Conservation (phyloP, 495 filamentous ascomycete species). For the Penicillium pulvis region DNA sequence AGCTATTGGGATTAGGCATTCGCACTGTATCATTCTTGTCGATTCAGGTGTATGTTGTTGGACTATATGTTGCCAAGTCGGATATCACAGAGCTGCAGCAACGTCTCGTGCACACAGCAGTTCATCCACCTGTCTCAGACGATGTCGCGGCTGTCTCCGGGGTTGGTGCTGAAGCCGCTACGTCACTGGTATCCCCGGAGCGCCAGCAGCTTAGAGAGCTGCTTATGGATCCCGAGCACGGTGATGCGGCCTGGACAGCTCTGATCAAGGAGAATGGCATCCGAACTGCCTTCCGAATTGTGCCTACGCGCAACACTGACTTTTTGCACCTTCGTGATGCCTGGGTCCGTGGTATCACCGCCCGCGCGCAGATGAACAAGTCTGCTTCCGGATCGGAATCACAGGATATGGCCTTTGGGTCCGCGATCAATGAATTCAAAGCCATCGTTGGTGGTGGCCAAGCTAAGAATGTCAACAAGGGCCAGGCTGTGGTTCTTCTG, state of each 20-base stretch:
- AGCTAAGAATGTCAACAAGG: conserved; percentile 68
- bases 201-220: conserved; percentile 66
- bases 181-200: conserved; percentile 77
- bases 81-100: conserved; percentile 66
- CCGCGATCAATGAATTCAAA: conserved; percentile 74
- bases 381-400: conserved; percentile 40
- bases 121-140: conserved; percentile 37
- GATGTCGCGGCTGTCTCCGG: conserved; percentile 44
- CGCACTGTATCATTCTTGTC: conserved; percentile 85
- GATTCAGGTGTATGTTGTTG: conserved; percentile 95
- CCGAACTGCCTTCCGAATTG: conserved; percentile 73
- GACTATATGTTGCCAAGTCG: conserved; percentile 79
- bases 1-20: conserved; percentile 82
- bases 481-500: conserved; percentile 70
- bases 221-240: conserved; percentile 68
- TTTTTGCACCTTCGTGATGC: conserved; percentile 90
- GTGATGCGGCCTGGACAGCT: conserved; percentile 70
- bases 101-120: conserved; percentile 50
- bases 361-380: conserved; percentile 54
- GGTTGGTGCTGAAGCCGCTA: conserved; percentile 66
- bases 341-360: conserved; percentile 81
- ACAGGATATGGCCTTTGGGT: conserved; percentile 70
- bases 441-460: conserved; percentile 70
- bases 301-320: conserved; percentile 86
- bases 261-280: conserved; percentile 64